Percentiles rank a stretch among this genome's conserved stretches.
Evolutionary conservation across 2,329 filamentous ascomycete genomes (phyloP).

Genomic region (Talaromyces funiculosus): DNA sequence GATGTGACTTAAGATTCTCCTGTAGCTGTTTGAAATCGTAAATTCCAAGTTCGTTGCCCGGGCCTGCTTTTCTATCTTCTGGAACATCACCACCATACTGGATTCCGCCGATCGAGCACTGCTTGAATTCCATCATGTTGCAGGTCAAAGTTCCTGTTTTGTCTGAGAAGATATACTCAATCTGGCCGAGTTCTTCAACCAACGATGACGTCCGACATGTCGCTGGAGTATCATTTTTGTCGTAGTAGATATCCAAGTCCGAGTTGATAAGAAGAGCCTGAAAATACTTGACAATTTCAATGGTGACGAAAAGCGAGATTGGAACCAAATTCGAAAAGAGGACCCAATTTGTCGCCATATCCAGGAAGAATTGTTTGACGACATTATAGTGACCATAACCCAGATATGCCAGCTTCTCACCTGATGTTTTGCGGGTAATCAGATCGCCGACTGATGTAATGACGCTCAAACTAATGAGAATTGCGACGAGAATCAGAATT

Average conservation of each 20-base stretch:
- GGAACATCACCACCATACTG: conserved; percentile 91
- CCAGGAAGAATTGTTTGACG: conserved; percentile 79
- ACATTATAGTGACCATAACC: conserved; percentile 59
- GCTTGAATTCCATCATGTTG: conserved; percentile 98
- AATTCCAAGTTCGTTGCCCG: conserved; percentile 65
- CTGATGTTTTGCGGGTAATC: conserved; percentile 63
- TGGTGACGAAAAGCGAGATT: conserved; percentile 94
- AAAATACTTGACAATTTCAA: conserved; percentile 97
- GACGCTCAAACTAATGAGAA: conserved; percentile 77
- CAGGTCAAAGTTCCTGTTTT: conserved; percentile 97
- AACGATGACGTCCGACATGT: conserved; percentile 94
- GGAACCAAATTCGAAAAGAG: conserved; percentile 94
- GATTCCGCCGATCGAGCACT: conserved; percentile 86
- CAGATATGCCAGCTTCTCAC: conserved; percentile 65
- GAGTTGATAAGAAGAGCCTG: conserved; percentile 97
- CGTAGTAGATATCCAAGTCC: conserved; percentile 96
- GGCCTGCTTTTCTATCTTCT: conserved; percentile 77
- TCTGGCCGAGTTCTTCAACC: conserved; percentile 95
- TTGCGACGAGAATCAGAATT: conserved; percentile 80
- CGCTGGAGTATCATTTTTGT: conserved; percentile 88
- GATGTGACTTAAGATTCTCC: conserved; percentile 62
- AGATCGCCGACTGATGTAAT: conserved; percentile 90
- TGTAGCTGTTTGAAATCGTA: conserved; percentile 75
- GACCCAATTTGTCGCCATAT: conserved; percentile 98
- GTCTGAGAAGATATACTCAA: conserved; percentile 97